phyloP scores from a whole-genome alignment of 2,329 filamentous ascomycete species.

The Fusarium torulosum region DNA sequence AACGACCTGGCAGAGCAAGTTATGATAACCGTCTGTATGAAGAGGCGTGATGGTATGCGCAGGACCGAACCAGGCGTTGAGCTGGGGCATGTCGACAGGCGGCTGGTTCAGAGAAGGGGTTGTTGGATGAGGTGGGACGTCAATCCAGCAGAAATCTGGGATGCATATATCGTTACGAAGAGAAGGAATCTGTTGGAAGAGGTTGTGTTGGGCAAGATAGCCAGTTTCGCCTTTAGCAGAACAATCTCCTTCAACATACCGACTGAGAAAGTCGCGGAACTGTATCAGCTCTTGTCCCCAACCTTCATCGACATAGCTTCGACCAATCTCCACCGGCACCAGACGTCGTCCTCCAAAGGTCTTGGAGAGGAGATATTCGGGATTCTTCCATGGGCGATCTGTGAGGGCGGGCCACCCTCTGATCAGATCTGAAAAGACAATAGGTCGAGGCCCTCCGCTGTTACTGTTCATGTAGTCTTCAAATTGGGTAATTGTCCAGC shows the following conservation, averaged over 20 bases:
- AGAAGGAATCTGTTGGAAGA: constrained; percentile 84
- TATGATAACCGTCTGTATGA: constrained; percentile 95
- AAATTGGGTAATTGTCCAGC: constrained; percentile 70
- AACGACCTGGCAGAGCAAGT: constrained; percentile 89
- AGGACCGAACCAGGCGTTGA: constrained; percentile 96
- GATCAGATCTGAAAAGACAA: constrained; percentile 77
- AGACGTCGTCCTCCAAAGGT: constrained; percentile 83
- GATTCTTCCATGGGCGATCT: constrained; percentile 76
- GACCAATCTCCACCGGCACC: constrained; percentile 87
- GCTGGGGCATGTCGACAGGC: constrained; percentile 69
- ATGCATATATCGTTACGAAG: constrained; percentile 80
- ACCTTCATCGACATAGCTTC: constrained; percentile 85
- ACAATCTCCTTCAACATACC: constrained; percentile 63
- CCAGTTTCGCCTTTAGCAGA: constrained; percentile 60
- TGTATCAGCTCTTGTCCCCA: constrained; percentile 87
- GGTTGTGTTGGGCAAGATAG: constrained; percentile 92
- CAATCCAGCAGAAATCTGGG: constrained; percentile 87
- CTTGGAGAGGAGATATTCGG: constrained; percentile 76
- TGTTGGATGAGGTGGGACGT: constrained; percentile 69
- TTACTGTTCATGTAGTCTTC: constrained; percentile 69
- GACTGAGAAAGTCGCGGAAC: constrained; percentile 77
- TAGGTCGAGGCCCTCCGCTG: constrained; percentile 63
- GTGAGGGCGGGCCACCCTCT: constrained; percentile 80
- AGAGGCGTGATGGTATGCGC: constrained; percentile 89
- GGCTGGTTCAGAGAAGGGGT: constrained; percentile 54